A percentile compares a stretch with the other conserved stretches of the same genome.
These are phyloP conservation scores for Phyllosticta ampelicida DNA, from an alignment of 2,329 filamentous ascomycete species.

Conservation along the genomic window DNA sequence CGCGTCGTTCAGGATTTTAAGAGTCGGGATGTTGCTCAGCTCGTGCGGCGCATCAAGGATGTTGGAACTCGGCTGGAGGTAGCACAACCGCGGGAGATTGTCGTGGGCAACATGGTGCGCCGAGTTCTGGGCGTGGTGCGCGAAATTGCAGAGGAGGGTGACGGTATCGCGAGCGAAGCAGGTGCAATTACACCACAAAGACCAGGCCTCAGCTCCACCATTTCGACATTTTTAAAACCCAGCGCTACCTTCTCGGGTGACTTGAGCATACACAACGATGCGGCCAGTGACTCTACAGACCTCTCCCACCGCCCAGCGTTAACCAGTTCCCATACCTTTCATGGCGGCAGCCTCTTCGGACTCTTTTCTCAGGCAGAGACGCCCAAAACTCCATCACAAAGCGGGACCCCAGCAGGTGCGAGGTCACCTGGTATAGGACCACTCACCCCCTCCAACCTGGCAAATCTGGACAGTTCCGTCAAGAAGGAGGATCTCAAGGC, in stretches of 20 bases:
- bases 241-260: slow-evolving; percentile 27
- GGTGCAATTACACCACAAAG: slow-evolving; percentile 37
- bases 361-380: slow-evolving; percentile 60
- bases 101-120: slow-evolving; percentile 88
- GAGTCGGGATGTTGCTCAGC: slow-evolving; percentile 63
- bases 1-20: slow-evolving; percentile 75
- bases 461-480: slow-evolving; percentile 31
- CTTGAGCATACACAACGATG: slow-evolving; percentile 19
- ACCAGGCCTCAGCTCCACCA: slow-evolving; percentile 30
- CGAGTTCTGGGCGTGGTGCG: slow-evolving; percentile 83
- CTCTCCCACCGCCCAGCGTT: slow-evolving; percentile 47
- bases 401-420: slow-evolving; percentile 25
- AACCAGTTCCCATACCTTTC: slow-evolving; percentile 51
- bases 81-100: slow-evolving; percentile 81
- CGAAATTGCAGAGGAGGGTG: slow-evolving; percentile 77
- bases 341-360: slow-evolving; percentile 76
- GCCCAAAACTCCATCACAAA: slow-evolving; percentile 38
- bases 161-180: slow-evolving; percentile 54
- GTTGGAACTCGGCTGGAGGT: slow-evolving; percentile 68
- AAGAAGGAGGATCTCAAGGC: slow-evolving; percentile 55
- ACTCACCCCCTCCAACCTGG: slow-evolving; percentile 24
- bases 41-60: slow-evolving; percentile 69
- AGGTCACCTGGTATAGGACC: slow-evolving; percentile 38
- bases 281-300: slow-evolving; percentile 26
- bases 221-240: slow-evolving; percentile 38